Conservation (phyloP, 192 early-diverging fungal genomes). For the Irineochytrium annulatum region DNA sequence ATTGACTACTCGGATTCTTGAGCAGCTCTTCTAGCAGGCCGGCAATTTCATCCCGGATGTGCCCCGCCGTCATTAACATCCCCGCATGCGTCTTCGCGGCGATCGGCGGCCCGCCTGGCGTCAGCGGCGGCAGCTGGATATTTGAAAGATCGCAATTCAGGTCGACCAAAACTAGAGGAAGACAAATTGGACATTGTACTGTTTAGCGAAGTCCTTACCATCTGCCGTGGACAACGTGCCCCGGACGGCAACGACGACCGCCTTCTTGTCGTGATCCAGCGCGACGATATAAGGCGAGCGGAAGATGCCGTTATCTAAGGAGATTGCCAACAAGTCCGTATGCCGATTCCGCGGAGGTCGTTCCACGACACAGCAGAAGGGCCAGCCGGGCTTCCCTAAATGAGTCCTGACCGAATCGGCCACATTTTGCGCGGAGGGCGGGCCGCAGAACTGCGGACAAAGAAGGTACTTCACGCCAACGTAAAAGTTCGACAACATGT, state of each 20-base stretch:
- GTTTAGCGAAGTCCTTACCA: slow-evolving; percentile 5
- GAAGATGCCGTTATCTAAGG: slow-evolving; percentile 39
- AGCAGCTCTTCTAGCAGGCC: slow-evolving; percentile 28
- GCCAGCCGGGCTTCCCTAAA: slow-evolving; percentile 14
- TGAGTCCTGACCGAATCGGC: slow-evolving; percentile 25
- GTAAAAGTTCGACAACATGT: slow-evolving; percentile 34
- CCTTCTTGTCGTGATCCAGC: slow-evolving; percentile 36
- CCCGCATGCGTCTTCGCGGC: slow-evolving; percentile 13
- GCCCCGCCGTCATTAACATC: slow-evolving; percentile 33
- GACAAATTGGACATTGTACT: not conserved
- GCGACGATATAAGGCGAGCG: slow-evolving; percentile 41
- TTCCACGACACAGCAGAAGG: slow-evolving; percentile 17
- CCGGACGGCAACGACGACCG: slow-evolving; percentile 44
- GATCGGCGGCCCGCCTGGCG: not conserved
- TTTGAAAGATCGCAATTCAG: slow-evolving; percentile 35
- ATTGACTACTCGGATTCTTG: slow-evolving; percentile 14
- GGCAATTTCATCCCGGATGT: slow-evolving; percentile 30
- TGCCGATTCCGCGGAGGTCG: slow-evolving; percentile 23
- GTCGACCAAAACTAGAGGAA: slow-evolving; percentile 34
- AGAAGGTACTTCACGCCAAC: slow-evolving; percentile 24
- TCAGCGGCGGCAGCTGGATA: slow-evolving; percentile 17
- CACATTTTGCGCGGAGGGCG: slow-evolving; percentile 11
- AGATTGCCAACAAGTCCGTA: slow-evolving; percentile 33
- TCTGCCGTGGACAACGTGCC: slow-evolving; percentile 49
- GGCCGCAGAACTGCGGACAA: slow-evolving; percentile 23